Conservation (phyloP, 2,329 filamentous ascomycete genomes). For the Exophiala sideris region DNA sequence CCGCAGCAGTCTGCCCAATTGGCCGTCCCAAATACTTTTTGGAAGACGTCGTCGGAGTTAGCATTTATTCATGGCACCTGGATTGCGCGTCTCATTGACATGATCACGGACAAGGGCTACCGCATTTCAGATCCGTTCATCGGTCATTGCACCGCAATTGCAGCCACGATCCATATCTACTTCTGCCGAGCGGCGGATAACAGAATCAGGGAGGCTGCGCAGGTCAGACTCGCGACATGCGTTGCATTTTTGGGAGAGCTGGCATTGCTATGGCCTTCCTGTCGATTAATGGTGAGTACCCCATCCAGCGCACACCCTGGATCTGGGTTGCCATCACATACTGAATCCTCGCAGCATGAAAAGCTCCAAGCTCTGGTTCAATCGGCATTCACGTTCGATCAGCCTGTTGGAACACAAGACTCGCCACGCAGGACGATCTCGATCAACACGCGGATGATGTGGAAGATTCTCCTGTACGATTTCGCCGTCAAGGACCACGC, state of each 20-base stretch:
- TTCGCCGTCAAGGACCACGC: slow-evolving; percentile 12
- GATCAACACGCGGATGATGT: slow-evolving; percentile 34
- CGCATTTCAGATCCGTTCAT: slow-evolving; percentile 52
- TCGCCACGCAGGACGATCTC: slow-evolving; percentile 29
- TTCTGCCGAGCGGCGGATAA: slow-evolving; percentile 22
- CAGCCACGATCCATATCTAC: slow-evolving; percentile 53
- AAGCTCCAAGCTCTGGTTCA: slow-evolving; percentile 29
- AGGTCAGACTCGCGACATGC: slow-evolving; percentile 30
- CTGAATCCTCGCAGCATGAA: slow-evolving; percentile 26
- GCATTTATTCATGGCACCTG: slow-evolving; percentile 53
- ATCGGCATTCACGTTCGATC: slow-evolving; percentile 29
- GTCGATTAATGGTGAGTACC: slow-evolving; percentile 28
- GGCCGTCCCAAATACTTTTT: slow-evolving; percentile 54
- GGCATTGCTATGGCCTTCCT: slow-evolving; percentile 30
- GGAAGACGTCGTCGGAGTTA: slow-evolving; percentile 51
- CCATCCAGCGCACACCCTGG: not conserved
- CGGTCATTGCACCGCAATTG: slow-evolving; percentile 51
- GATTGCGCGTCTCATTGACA: slow-evolving; percentile 54
- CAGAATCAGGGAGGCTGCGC: slow-evolving; percentile 28
- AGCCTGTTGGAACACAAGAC: slow-evolving; percentile 10
- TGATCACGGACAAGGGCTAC: slow-evolving; percentile 52
- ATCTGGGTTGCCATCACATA: not conserved
- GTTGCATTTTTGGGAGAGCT: slow-evolving; percentile 29
- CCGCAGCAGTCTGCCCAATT: slow-evolving; percentile 28
- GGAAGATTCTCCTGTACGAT: slow-evolving; percentile 33